These are phyloP conservation scores for Mycosphaerella sp. DNA, from an alignment of 2,329 filamentous ascomycete species.

Conservation along the genomic window DNA sequence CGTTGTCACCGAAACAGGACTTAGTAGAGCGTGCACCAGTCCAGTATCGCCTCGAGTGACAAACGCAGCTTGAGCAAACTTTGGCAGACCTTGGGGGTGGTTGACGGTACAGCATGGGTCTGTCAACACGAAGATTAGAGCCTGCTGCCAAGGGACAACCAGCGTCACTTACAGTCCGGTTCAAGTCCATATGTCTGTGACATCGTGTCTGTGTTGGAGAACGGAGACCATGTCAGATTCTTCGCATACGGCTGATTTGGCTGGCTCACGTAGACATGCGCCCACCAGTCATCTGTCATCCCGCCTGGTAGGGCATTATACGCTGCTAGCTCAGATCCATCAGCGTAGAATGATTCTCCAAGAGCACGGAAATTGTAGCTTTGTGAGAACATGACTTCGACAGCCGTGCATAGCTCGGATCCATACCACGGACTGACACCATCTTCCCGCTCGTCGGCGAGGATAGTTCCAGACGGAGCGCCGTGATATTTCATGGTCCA, in stretches of 20 bases:
- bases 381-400: constrained; percentile 49
- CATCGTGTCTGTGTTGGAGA: constrained; percentile 45
- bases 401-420: constrained; percentile 47
- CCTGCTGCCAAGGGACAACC: background rate
- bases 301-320: constrained; percentile 52
- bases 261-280: constrained; percentile 51
- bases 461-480: constrained; percentile 43
- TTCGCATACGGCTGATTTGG: constrained; percentile 49
- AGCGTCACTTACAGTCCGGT: constrained; percentile 37
- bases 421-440: constrained; percentile 41
- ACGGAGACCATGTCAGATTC: constrained; percentile 40
- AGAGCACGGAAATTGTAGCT: constrained; percentile 46
- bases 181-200: constrained; percentile 49
- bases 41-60: constrained; percentile 39
- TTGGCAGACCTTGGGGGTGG: constrained; percentile 52
- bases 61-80: constrained; percentile 48
- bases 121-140: background rate
- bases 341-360: constrained; percentile 45
- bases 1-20: constrained; percentile 41
- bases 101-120: constrained; percentile 54
- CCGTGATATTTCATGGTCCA: constrained; percentile 48
- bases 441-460: constrained; percentile 46
- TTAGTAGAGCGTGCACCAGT: constrained; percentile 47
- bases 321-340: constrained; percentile 47
- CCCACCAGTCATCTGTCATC: constrained; percentile 50